Percentiles rank a stretch among this genome's conserved stretches.
These are phyloP conservation scores for Talaromyces sp. DNA, from an alignment of 2,329 filamentous ascomycete species.

Conservation along the genomic window DNA sequence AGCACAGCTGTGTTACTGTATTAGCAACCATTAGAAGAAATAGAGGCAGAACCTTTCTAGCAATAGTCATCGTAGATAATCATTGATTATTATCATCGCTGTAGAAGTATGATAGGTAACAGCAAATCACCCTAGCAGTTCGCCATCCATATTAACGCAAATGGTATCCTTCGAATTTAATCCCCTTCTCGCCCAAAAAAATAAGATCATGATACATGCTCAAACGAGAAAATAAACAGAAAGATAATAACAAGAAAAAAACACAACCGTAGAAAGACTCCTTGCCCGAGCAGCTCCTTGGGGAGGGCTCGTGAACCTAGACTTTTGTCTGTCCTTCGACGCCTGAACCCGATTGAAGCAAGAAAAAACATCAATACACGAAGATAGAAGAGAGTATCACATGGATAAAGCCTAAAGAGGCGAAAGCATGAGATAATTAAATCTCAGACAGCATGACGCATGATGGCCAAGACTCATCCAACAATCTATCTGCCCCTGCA, in stretches of 20 bases:
- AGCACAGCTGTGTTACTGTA: too few relatives aligned
- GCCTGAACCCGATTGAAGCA: slow-evolving; percentile 5
- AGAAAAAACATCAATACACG: slow-evolving; percentile 2
- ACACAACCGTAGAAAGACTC: neutral
- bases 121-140: slow-evolving; percentile 5
- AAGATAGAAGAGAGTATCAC: neutral
- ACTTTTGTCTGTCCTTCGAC: slow-evolving; percentile 14
- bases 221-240: slow-evolving; percentile 11
- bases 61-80: neutral
- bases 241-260: slow-evolving; percentile 15
- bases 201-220: slow-evolving; percentile 13
- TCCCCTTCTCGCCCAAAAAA: slow-evolving; percentile 10
- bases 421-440: neutral
- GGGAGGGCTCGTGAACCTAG: neutral
- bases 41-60: neutral
- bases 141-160: slow-evolving; percentile 16
- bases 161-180: slow-evolving; percentile 9
- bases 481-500: neutral
- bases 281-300: neutral
- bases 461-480: neutral
- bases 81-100: neutral
- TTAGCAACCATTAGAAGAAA: too few relatives aligned
- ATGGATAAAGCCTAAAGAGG: neutral
- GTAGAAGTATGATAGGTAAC: neutral
- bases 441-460: slow-evolving; percentile 3